Conservation (phyloP, 495 filamentous ascomycete genomes). For the Penicillium argentinense region DNA sequence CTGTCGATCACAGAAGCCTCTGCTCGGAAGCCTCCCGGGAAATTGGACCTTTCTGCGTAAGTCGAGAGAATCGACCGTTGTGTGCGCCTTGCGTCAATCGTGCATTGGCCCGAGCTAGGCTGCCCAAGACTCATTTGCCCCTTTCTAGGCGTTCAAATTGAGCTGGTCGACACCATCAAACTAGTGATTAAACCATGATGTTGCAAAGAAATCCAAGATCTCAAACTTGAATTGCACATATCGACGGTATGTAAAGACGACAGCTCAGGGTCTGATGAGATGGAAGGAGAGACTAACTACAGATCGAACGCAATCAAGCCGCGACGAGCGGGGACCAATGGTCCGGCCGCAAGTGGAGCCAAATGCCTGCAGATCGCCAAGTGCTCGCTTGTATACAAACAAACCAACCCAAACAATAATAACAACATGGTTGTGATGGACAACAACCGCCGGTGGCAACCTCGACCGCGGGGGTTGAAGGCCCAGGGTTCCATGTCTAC, state of each 20-base stretch:
- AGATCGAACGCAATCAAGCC: too few relatives aligned
- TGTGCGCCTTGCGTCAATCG: conserved; percentile 8
- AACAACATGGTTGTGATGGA: conserved; percentile 1
- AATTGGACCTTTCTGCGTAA: not conserved
- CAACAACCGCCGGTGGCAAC: not conserved
- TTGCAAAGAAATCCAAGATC: too few relatives aligned
- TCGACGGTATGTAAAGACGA: too few relatives aligned
- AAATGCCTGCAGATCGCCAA: not conserved
- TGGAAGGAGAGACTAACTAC: too few relatives aligned
- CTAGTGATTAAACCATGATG: too few relatives aligned
- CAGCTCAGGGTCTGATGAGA: too few relatives aligned
- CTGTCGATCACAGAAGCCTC: conserved; percentile 6
- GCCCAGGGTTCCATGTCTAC: not conserved
- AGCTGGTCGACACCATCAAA: not conserved
- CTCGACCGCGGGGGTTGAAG: not conserved
- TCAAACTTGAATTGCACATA: too few relatives aligned
- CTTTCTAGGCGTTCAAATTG: not conserved
- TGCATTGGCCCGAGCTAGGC: conserved; percentile 1
- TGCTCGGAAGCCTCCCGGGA: not conserved
- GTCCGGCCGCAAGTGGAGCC: not conserved
- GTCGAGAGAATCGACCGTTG: not conserved
- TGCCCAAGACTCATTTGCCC: not conserved
- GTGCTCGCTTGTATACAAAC: conserved; percentile 1
- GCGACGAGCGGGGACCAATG: not conserved
- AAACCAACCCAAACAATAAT: not conserved